Evolutionary conservation across 2,329 filamentous ascomycete species (phyloP), one percentile per base, ranked within the genome.

Genomic region (Scytalidium sp.): DNA sequence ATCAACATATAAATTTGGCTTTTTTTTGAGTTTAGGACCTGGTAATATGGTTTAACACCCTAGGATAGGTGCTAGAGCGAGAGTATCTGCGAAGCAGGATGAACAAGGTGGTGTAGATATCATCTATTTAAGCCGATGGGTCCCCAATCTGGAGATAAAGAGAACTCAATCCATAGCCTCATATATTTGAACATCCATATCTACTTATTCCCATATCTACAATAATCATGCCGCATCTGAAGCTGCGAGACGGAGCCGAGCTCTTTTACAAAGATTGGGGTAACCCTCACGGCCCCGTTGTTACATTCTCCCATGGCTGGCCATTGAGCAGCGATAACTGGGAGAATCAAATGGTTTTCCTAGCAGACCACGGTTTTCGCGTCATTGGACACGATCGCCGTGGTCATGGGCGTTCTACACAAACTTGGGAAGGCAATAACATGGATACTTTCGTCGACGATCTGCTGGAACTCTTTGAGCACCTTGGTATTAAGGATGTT

Each of bases 211-310:
- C n/a, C n/a, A n/a, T n/a, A n/a, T n/a, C n/a, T n/a, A n/a, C n/a
- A n/a, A n/a, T n/a, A n/a, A n/a, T n/a, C n/a, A n/a, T n/a, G n/a
- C n/a, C n/a, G n/a, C n/a, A n/a, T n/a, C n/a, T n/a, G n/a, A n/a
- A n/a, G n/a, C n/a, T n/a, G n/a, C n/a, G 61, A 47, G 69, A 71
- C 53, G 64, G 66, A 21, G 65, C 65, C 23, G 51, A 65, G 46
- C 64, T 73, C 50, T 73, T 63, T 60, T 72, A 72, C 62, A 72
- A 72, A 57, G 66, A 70, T 54, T 73, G 70, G 70, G 69, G 69
- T 50, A 68, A 69, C 57, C 59, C 64, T 2, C 49, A 55, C 2
- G 68, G 65, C 40, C 50, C 57, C 5, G 57, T 63, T 3, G 56
- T 71, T 39, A 61, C 62, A 29, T 70, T 72, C 56, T 66, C 62